Percentiles rank a stretch among this genome's conserved stretches.
Conservation (phyloP, 495 filamentous ascomycete genomes). For the Lasiosphaeria hispida region DNA sequence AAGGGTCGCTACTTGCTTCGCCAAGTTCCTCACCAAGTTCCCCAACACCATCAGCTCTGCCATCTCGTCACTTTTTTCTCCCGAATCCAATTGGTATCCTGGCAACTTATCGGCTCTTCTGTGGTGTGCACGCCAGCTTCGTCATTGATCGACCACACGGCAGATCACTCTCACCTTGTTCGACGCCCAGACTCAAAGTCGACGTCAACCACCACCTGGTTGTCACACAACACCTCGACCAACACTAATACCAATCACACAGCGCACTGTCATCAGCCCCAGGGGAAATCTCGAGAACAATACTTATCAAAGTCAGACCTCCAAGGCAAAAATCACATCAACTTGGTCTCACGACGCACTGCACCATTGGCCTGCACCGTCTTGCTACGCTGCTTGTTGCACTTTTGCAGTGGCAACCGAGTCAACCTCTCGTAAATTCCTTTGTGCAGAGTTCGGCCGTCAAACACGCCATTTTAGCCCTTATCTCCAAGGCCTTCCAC, state of each 20-base stretch:
- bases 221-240: slow-evolving; percentile 15
- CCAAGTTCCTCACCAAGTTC: neutral
- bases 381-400: neutral
- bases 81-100: neutral
- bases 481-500: neutral
- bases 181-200: slow-evolving; percentile 4
- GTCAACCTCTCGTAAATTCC: slow-evolving; percentile 10
- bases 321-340: slow-evolving; percentile 2
- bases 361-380: neutral
- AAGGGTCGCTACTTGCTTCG: too few relatives aligned
- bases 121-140: slow-evolving; percentile 4
- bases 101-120: neutral
- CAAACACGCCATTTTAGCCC: slow-evolving; percentile 2
- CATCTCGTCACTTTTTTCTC: neutral
- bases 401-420: slow-evolving; percentile 9
- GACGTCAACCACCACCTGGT: slow-evolving; percentile 13
- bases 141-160: slow-evolving; percentile 9
- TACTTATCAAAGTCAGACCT: neutral
- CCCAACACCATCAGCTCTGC: neutral
- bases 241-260: slow-evolving; percentile 14
- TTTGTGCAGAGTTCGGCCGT: neutral
- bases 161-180: slow-evolving; percentile 1
- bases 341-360: slow-evolving; percentile 1
- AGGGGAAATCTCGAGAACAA: neutral
- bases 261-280: slow-evolving; percentile 1